phyloP scores from a whole-genome alignment of 1,284 basidiomycete species.

The Tranzscheliella williamsii region DNA sequence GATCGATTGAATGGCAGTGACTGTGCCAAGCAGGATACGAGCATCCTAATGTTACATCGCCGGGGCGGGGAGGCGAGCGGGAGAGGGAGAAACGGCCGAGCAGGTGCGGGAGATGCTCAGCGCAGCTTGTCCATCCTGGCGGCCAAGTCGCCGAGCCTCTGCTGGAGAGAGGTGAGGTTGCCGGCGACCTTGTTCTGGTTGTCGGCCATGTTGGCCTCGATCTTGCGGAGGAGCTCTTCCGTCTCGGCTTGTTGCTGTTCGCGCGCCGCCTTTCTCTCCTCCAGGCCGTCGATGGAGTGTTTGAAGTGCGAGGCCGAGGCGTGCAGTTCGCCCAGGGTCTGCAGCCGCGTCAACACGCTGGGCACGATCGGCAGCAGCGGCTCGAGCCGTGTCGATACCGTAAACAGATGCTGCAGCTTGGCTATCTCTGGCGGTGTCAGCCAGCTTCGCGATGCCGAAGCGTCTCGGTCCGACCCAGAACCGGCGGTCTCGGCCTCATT shows the following conservation, averaged over 20 bases:
- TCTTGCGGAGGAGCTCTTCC: slow-evolving; percentile 69
- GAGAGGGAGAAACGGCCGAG: neutral
- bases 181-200: slow-evolving; percentile 65
- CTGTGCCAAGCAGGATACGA: too few relatives aligned
- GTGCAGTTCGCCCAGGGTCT: slow-evolving; percentile 81
- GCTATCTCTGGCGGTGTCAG: slow-evolving; percentile 25
- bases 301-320: slow-evolving; percentile 76
- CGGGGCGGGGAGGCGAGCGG: too few relatives aligned
- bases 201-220: slow-evolving; percentile 66
- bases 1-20: too few relatives aligned
- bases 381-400: slow-evolving; percentile 77
- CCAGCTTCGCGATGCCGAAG: slow-evolving; percentile 2
- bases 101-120: slow-evolving; percentile 1
- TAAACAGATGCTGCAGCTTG: slow-evolving; percentile 64
- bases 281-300: slow-evolving; percentile 68
- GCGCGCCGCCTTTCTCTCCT: slow-evolving; percentile 72
- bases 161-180: slow-evolving; percentile 69
- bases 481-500: slow-evolving; percentile 63
- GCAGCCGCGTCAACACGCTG: slow-evolving; percentile 82
- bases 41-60: too few relatives aligned
- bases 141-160: slow-evolving; percentile 74
- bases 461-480: slow-evolving; percentile 9
- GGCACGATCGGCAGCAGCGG: slow-evolving; percentile 87
- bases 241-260: slow-evolving; percentile 72
- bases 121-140: slow-evolving; percentile 65